A percentile compares a stretch with the other conserved stretches of the same genome.
Conservation (phyloP, 495 filamentous ascomycete species). For the Sphaerosporella brunnea region DNA sequence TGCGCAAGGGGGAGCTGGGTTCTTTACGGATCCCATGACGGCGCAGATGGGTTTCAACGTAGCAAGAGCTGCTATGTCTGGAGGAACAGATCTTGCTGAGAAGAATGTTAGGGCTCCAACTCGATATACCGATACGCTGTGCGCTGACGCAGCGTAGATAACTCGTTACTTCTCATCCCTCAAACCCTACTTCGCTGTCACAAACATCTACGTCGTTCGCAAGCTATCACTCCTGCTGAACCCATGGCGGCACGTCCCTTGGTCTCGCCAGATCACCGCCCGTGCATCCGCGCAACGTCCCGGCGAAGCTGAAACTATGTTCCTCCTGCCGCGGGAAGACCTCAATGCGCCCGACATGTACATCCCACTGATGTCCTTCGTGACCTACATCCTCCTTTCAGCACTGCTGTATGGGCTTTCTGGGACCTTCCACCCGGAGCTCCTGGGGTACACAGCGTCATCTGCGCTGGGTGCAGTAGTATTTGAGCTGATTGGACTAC, state of each 20-base stretch:
- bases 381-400: conserved; percentile 90
- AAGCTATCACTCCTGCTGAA: conserved; percentile 83
- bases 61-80: conserved; percentile 72
- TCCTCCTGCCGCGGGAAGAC: conserved; percentile 87
- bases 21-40: conserved; percentile 80
- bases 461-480: conserved; percentile 63
- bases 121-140: neutral
- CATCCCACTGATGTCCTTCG: conserved; percentile 83
- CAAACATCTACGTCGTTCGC: conserved; percentile 73
- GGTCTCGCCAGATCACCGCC: conserved; percentile 45
- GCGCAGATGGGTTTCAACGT: conserved; percentile 92
- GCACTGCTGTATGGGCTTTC: conserved; percentile 76
- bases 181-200: conserved; percentile 97
- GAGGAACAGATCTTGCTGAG: conserved; percentile 82
- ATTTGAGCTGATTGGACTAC: conserved; percentile 74
- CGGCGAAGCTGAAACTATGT: conserved; percentile 61
- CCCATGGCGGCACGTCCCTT: conserved; percentile 91
- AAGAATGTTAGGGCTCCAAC: conserved; percentile 45
- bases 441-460: conserved; percentile 73
- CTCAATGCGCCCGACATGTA: conserved; percentile 99
- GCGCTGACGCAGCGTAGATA: conserved; percentile 36
- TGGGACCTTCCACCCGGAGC: conserved; percentile 85
- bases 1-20: conserved; percentile 38
- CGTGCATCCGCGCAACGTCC: conserved; percentile 43
- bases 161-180: conserved; percentile 80